Conservation (phyloP, 2,329 filamentous ascomycete genomes). For the Penicillium sp. region DNA sequence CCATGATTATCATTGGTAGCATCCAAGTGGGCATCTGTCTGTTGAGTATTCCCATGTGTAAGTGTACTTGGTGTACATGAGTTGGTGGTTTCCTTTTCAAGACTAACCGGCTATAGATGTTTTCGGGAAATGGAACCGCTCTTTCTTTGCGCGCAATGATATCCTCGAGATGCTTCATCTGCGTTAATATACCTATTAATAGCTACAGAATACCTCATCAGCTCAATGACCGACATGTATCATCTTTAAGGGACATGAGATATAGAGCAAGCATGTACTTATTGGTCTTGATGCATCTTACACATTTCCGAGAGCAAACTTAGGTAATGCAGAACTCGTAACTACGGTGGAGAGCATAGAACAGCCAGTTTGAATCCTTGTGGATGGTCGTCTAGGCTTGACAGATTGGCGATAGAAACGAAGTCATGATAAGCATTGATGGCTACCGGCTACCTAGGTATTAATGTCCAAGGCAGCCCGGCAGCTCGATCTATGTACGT, state of each 20-base stretch:
- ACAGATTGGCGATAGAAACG: not conserved
- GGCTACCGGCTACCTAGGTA: no score
- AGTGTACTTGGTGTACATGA: constrained; percentile 41
- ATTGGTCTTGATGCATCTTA: not conserved
- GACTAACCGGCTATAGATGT: constrained; percentile 54
- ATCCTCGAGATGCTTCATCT: constrained; percentile 52
- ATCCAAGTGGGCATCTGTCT: constrained; percentile 75
- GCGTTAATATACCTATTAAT: constrained; percentile 20
- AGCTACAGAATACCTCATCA: not conserved
- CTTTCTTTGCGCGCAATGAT: constrained; percentile 72
- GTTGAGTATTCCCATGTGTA: constrained; percentile 73
- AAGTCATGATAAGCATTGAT: not conserved
- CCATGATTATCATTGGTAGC: constrained; percentile 68
- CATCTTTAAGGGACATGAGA: not conserved
- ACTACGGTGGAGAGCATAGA: no score
- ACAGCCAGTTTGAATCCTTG: not conserved
- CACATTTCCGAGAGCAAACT: not conserved
- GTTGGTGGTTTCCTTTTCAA: not conserved
- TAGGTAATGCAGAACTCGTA: no score
- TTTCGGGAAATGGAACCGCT: constrained; percentile 71
- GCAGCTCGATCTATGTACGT: not conserved
- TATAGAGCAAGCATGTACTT: not conserved
- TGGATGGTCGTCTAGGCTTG: not conserved
- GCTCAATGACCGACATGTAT: not conserved
- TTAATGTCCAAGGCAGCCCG: no score